Percentiles rank a stretch among this genome's conserved stretches.
These are phyloP conservation scores for Ascochyta clinopodiicola DNA, from an alignment of 2,329 filamentous ascomycete genomes.

Conservation along the genomic window DNA sequence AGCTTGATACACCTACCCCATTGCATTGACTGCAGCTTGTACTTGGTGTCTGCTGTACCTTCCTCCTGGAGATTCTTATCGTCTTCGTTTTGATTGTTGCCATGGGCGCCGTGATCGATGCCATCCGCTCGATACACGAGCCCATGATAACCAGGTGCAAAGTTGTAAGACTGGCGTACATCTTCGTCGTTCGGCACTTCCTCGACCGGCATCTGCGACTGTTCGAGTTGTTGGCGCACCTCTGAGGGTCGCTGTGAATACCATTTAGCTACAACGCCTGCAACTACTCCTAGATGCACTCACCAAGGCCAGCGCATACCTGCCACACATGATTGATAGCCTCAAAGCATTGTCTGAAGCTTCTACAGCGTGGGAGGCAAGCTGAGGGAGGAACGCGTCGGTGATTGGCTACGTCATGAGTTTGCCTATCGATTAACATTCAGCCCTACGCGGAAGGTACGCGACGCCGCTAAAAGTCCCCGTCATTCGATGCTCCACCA, in stretches of 20 bases:
- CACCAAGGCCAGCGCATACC: conserved; percentile 70
- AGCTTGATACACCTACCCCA: conserved; percentile 65
- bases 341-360: conserved; percentile 28
- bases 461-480: conserved; percentile 38
- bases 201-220: conserved; percentile 75
- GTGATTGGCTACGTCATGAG: conserved; percentile 46
- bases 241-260: conserved; percentile 72
- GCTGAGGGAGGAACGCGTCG: conserved; percentile 22
- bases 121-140: conserved; percentile 83
- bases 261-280: conserved; percentile 17
- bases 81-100: conserved; percentile 13
- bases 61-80: conserved; percentile 16
- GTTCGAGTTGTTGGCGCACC: conserved; percentile 74
- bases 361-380: conserved; percentile 4
- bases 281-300: conserved; percentile 28
- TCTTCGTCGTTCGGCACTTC: conserved; percentile 75
- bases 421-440: conserved; percentile 13
- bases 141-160: conserved; percentile 85
- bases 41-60: conserved; percentile 57
- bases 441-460: conserved; percentile 38
- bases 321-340: conserved; percentile 66
- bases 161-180: conserved; percentile 83
- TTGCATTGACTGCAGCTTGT: conserved; percentile 91
- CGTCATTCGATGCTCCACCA: conserved; percentile 31
- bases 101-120: conserved; percentile 62